These are phyloP conservation scores for Chlorella sp. DNA, from an alignment of 139 green algal species.

Conservation along the genomic window DNA sequence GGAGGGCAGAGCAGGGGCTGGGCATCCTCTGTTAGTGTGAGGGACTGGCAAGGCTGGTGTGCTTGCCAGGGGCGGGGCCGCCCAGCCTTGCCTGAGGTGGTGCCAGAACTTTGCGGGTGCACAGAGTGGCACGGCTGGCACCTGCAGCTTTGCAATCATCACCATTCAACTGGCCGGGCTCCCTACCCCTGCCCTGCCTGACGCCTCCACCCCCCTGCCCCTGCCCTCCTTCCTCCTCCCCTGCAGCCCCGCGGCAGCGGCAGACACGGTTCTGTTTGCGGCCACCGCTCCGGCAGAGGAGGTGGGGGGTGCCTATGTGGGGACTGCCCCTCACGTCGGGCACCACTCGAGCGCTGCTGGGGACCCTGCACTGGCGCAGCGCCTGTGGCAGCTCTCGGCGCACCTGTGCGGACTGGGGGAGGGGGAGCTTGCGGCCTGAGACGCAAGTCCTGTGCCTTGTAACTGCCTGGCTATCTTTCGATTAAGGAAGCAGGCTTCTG, in stretches of 20 bases:
- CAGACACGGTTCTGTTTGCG: slow-evolving; percentile 55
- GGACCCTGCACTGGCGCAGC: neutral
- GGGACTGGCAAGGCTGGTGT: neutral
- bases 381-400: slow-evolving; percentile 15
- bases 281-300: slow-evolving; percentile 35
- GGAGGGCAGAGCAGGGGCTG: neutral
- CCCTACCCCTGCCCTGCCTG: neutral
- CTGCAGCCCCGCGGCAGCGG: slow-evolving; percentile 40
- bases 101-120: too few relatives aligned
- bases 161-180: neutral
- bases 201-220: neutral
- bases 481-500: too few relatives aligned
- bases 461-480: too few relatives aligned
- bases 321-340: neutral
- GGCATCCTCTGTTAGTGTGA: neutral
- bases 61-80: too few relatives aligned
- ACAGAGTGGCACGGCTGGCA: neutral
- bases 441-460: too few relatives aligned
- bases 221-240: too few relatives aligned
- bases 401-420: slow-evolving; percentile 8
- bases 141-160: neutral
- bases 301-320: slow-evolving; percentile 32
- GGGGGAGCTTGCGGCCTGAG: neutral
- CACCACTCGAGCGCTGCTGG: neutral
- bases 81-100: neutral